phyloP scores from a whole-genome alignment of 2,329 filamentous ascomycete species.

The Aspergillus unguis region DNA sequence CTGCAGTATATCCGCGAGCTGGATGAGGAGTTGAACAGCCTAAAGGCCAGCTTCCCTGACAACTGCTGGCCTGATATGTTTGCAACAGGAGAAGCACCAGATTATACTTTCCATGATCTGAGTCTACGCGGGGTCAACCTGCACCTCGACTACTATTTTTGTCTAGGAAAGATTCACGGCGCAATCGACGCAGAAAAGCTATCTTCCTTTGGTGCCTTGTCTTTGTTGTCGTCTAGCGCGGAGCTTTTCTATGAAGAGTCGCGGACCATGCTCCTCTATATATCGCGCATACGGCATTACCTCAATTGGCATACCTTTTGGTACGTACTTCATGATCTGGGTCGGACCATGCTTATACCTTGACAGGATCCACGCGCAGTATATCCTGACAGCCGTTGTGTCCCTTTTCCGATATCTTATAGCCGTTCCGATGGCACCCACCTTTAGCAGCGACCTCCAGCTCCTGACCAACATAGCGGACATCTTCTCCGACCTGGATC shows the following conservation, averaged over 20 bases:
- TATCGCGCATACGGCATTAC: conserved; percentile 18
- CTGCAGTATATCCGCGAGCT: conserved; percentile 25
- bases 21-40: conserved; percentile 21
- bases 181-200: conserved; percentile 12
- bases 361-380: conserved; percentile 24
- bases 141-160: conserved; percentile 26
- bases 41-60: conserved; percentile 19
- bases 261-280: conserved; percentile 22
- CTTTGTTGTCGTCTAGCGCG: conserved; percentile 20
- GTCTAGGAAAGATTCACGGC: conserved; percentile 24
- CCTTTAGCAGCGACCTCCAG: conserved; percentile 17
- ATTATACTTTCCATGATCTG: conserved; percentile 24
- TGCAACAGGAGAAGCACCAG: conserved; percentile 15
- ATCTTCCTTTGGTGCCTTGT: conserved; percentile 6
- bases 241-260: conserved; percentile 23
- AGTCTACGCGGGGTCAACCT: conserved; percentile 24
- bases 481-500: conserved; percentile 15
- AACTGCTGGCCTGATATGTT: conserved; percentile 20
- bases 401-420: conserved; percentile 24
- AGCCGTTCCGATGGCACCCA: conserved; percentile 12
- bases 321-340: conserved; percentile 8
- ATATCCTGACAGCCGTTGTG: conserved; percentile 20
- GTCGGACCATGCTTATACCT: background rate
- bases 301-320: conserved; percentile 24
- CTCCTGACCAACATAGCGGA: conserved; percentile 16